Evolutionary conservation across 805 yeast species (phyloP), one percentile per base, ranked within the genome.

Genomic region (Spathaspora arborariae): DNA sequence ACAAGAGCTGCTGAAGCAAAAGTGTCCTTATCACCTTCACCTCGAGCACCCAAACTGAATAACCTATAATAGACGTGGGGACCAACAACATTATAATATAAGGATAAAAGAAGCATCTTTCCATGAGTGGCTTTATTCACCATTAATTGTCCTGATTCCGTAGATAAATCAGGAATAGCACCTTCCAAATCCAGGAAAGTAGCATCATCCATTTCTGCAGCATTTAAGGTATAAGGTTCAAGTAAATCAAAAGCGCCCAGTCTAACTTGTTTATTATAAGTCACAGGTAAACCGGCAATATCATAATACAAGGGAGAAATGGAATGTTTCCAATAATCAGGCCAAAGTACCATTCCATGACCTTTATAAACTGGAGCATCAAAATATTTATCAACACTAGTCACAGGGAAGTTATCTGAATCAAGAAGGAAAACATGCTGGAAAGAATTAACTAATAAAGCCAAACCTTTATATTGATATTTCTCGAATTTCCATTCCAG

Each of bases 1-100:
- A 42, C 57, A 18, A 47, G 40, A 4, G 89, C 87, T 1, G 88
- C 90, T 4, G 84, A 78, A 34, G 80, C 75, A 52, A 83, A 84
- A 0, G 91, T 84, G 57, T 85, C 91, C 59, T 85, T 85, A 57
- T 85, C 91, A 42, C 91, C 91, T 65, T 84, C 86, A 26, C 91
- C 91, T 0, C 87, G 80, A 19, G 79, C 72, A 7, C 88, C 88
- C 56, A 83, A 90, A 0, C 87, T 76, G 53, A 85, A 71, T 46
- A 85, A 62, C 10, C 81, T 84, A 56, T 84, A 85, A 59, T 80
- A 85, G 64, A 76, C 80, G 8, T 70, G 63, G 1, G 88, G 89
- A 0, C 91, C 91, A 60, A 56, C 65, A 1, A 81, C 60, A 54
- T 85, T 85, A 60, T 85, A 85, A 62, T 83, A 85, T 37, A 81